These are phyloP conservation scores for Aquanectria penicillioides DNA, from an alignment of 2,329 filamentous ascomycete species.

Conservation along the genomic window DNA sequence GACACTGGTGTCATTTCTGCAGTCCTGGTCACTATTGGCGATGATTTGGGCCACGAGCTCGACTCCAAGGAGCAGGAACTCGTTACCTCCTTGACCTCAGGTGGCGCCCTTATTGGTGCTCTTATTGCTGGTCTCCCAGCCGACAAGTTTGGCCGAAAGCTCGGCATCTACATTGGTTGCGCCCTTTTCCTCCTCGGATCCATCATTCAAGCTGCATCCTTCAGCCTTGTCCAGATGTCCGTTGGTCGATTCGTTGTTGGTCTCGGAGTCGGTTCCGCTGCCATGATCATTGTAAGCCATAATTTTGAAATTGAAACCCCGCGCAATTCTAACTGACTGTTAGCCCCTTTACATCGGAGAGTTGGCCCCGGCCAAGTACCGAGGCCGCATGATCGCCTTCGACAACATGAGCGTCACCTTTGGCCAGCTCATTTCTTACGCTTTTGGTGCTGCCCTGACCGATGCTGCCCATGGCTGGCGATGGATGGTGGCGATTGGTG, in stretches of 20 bases:
- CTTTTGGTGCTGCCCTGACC: conserved; percentile 50
- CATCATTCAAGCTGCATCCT: conserved; percentile 31
- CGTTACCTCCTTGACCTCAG: conserved; percentile 59
- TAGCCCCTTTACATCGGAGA: conserved; percentile 55
- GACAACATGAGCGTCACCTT: conserved; percentile 57
- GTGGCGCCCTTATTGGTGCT: conserved; percentile 37
- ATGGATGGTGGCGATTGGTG: conserved; percentile 58
- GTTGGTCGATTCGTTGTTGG: conserved; percentile 54
- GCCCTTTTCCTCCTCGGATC: conserved; percentile 29
- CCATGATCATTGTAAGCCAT: conserved; percentile 51
- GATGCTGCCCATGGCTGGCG: conserved; percentile 55
- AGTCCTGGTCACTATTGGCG: conserved; percentile 54
- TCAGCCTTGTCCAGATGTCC: conserved; percentile 30
- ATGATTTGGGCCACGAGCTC: conserved; percentile 23
- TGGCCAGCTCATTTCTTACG: conserved; percentile 52
- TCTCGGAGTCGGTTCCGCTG: conserved; percentile 56
- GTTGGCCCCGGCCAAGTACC: conserved; percentile 57
- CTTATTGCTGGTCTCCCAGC: conserved; percentile 32
- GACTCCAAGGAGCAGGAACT: conserved; percentile 53
- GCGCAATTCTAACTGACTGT: neutral
- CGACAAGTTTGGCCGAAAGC: conserved; percentile 31
- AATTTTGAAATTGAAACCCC: neutral
- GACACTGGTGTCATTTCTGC: conserved; percentile 61
- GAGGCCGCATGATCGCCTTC: conserved; percentile 58
- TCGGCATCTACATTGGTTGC: conserved; percentile 32